Conservation (phyloP, 2,329 filamentous ascomycete species). For the Fusarium floridanum region DNA sequence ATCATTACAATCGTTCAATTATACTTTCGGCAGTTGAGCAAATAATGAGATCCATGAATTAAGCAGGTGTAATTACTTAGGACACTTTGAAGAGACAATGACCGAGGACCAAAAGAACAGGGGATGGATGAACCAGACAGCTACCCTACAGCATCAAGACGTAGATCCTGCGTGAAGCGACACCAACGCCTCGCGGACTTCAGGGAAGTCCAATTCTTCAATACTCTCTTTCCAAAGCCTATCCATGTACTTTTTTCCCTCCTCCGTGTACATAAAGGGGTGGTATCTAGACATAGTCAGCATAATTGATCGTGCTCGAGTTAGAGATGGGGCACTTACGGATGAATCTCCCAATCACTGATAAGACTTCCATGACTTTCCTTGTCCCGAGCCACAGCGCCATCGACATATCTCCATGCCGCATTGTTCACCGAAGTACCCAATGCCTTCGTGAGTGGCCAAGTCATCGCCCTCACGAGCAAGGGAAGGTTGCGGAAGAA, state of each 20-base stretch:
- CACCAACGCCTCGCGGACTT: background rate
- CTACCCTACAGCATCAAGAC: background rate
- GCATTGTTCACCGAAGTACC: slow-evolving; percentile 6
- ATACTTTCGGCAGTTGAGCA: background rate
- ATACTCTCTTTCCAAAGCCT: slow-evolving; percentile 23
- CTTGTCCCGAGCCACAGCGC: slow-evolving; percentile 3
- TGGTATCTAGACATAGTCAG: background rate
- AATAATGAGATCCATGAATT: background rate
- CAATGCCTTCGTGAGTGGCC: slow-evolving; percentile 8
- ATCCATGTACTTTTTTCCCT: background rate
- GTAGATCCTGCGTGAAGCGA: background rate
- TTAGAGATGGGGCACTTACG: slow-evolving; percentile 5
- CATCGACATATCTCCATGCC: slow-evolving; percentile 25
- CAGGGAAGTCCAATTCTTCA: slow-evolving; percentile 14
- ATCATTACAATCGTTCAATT: background rate
- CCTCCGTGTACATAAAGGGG: slow-evolving; percentile 8
- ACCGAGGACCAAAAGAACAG: background rate
- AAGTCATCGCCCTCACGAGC: background rate
- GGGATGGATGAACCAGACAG: background rate
- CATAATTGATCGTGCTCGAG: background rate
- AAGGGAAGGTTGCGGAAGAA: slow-evolving; percentile 6
- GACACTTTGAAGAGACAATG: background rate
- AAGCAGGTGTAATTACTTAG: background rate
- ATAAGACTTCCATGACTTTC: slow-evolving; percentile 25
- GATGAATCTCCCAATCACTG: slow-evolving; percentile 14